Evolutionary conservation across 805 yeast species (phyloP), one percentile per base, ranked within the genome.

Genomic region (Candida silvicultrix): DNA sequence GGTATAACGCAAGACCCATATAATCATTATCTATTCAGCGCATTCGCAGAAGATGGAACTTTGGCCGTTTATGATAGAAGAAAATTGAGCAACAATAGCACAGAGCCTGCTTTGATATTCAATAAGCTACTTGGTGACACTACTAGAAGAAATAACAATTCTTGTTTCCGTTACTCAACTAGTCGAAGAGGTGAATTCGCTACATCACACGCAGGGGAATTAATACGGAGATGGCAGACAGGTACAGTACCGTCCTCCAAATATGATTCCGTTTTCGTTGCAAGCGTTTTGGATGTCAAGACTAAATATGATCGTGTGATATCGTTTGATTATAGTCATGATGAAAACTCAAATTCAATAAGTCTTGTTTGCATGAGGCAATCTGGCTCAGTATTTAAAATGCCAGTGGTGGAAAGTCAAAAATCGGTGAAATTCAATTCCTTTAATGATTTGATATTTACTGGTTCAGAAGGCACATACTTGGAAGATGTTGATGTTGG

Each of bases 341-440:
- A 51, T 21, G 51, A 51, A 8, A 80, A 77, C 46, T 65, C 61
- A n/a, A 73, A 81, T 20, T 75, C 79, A 1, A 75, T 85, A 9
- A 80, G 83, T 54, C 72, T 87, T 47, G 80, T 90, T 25, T 89
- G 97, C 63, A 84, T 90, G 85, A 71, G 97, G 52, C 95, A 88
- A 56, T 85, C 95, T 1, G 97, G 97, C 4, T 83, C 87, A 44
- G 81, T 89, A 0, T 89, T 85, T 63, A 72, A 84, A 47, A 86
- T 86, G 90, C 77, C 83, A 0, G 85, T 83, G 0, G 65, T 70
- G 1, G 92, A 86, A 58, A 76, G 85, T 42, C 81, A 81, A 29
- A 79, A 80, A 34, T 71, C 81, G 9, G 60, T 85, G 9, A 70
- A 69, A 15, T 85, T 89, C 63, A 85, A 81, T 53, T 79, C 92